Evolutionary conservation across 805 yeast genomes (phyloP).

Genomic region (Ogataea minuta): DNA sequence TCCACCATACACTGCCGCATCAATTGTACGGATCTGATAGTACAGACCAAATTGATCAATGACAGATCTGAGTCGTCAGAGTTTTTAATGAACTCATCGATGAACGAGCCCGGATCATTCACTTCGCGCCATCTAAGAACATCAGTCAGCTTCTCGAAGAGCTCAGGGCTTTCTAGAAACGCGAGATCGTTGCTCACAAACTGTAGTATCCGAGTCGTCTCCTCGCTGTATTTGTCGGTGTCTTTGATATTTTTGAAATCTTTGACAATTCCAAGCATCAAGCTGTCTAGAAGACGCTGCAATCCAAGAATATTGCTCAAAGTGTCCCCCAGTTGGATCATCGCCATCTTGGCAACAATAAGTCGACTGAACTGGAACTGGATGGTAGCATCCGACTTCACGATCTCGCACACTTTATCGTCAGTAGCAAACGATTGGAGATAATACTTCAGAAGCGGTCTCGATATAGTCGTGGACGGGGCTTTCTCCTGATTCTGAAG

Average conservation of each 20-base stretch:
- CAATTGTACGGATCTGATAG: slow-evolving; percentile 24
- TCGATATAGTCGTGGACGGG: slow-evolving; percentile 13
- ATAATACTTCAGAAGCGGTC: slow-evolving; percentile 14
- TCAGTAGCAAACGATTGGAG: slow-evolving; percentile 17
- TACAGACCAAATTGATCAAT: slow-evolving; percentile 25
- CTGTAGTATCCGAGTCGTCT: slow-evolving; percentile 17
- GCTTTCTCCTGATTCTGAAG: slow-evolving; percentile 9
- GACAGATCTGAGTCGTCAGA: slow-evolving; percentile 25
- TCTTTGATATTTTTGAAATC: slow-evolving; percentile 14
- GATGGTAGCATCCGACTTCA: slow-evolving; percentile 19
- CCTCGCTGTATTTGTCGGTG: slow-evolving; percentile 10
- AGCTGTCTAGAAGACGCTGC: slow-evolving; percentile 15
- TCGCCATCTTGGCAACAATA: slow-evolving; percentile 20
- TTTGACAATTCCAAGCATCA: slow-evolving; percentile 19
- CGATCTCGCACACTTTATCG: slow-evolving; percentile 9
- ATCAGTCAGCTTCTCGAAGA: slow-evolving; percentile 24
- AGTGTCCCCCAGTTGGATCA: slow-evolving; percentile 17
- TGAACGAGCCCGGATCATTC: slow-evolving; percentile 19
- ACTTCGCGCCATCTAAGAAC: slow-evolving; percentile 18
- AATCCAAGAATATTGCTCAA: slow-evolving; percentile 14
- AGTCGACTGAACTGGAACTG: slow-evolving; percentile 27
- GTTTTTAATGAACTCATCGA: slow-evolving; percentile 27
- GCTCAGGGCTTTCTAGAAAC: slow-evolving; percentile 22
- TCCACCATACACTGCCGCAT: slow-evolving; percentile 21
- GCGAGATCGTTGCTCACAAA: slow-evolving; percentile 24